Evolutionary conservation across 1,284 basidiomycete species (phyloP).

Genomic region (Leccinum pachyderme): DNA sequence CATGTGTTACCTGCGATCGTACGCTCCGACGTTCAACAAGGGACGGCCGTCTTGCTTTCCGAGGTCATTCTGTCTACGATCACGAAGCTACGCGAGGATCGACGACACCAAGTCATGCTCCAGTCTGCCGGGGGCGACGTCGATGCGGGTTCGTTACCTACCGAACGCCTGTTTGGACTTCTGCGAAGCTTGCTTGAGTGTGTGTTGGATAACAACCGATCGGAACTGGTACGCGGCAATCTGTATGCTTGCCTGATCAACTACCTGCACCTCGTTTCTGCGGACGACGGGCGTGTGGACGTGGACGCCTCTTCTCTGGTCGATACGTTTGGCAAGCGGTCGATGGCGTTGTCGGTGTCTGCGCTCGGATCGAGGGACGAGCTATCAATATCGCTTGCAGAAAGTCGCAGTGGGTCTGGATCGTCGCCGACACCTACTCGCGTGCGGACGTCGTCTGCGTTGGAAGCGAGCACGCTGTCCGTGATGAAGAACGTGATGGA

Average conservation of each 20-base stretch:
- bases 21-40: constrained; percentile 41
- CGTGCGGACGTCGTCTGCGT: constrained; percentile 43
- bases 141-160: constrained; percentile 67
- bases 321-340: background rate
- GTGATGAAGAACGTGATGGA: constrained; percentile 70
- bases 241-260: constrained; percentile 91
- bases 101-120: constrained; percentile 62
- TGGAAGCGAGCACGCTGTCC: constrained; percentile 63
- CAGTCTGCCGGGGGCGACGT: constrained; percentile 63
- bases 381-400: constrained; percentile 28
- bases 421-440: constrained; percentile 3
- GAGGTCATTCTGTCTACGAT: background rate
- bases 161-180: constrained; percentile 76
- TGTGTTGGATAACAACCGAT: constrained; percentile 72
- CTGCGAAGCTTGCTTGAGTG: constrained; percentile 79
- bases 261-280: constrained; percentile 74
- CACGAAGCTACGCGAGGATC: constrained; percentile 38
- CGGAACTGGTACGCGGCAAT: constrained; percentile 94
- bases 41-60: background rate
- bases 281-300: constrained; percentile 27
- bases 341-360: background rate
- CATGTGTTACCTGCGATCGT: constrained; percentile 71
- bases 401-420: constrained; percentile 34
- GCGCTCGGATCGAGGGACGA: constrained; percentile 13
- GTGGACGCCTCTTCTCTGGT: constrained; percentile 37